Percentiles rank a stretch among this genome's conserved stretches.
phyloP scores from a whole-genome alignment of 805 yeast genomes.

The Candida maesae region DNA sequence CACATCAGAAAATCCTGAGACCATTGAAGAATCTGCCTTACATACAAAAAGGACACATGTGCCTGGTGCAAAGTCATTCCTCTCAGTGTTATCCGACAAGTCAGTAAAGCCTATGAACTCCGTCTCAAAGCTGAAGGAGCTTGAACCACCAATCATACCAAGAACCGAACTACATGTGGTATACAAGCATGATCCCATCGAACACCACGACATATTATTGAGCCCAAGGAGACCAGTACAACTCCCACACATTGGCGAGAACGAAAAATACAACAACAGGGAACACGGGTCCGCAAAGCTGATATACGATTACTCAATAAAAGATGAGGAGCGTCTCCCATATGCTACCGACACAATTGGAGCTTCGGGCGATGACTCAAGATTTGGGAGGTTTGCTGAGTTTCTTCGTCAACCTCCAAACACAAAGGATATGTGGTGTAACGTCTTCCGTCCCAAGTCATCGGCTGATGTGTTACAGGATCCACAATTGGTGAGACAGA shows the following conservation, averaged over 20 bases:
- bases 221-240: not conserved
- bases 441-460: constrained; percentile 28
- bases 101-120: constrained; percentile 11
- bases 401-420: not conserved
- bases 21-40: not conserved
- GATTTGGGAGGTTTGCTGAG: constrained; percentile 1
- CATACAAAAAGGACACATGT: not conserved
- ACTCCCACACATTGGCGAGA: not conserved
- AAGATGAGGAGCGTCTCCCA: constrained; percentile 1
- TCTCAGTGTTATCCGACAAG: constrained; percentile 8
- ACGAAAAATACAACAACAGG: not conserved
- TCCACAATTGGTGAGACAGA: constrained; percentile 16
- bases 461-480: constrained; percentile 30
- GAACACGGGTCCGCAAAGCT: not conserved
- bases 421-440: constrained; percentile 26
- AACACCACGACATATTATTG: constrained; percentile 7
- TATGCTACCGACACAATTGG: constrained; percentile 3
- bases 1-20: not conserved
- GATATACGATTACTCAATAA: not conserved
- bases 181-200: constrained; percentile 1
- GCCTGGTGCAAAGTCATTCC: constrained; percentile 11
- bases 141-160: constrained; percentile 13
- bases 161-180: constrained; percentile 17
- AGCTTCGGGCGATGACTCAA: constrained; percentile 3
- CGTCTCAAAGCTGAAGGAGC: constrained; percentile 21